Base-by-base conservation (phyloP, 305 asterid genomes). In the Fraxinus paxiana region DNA sequence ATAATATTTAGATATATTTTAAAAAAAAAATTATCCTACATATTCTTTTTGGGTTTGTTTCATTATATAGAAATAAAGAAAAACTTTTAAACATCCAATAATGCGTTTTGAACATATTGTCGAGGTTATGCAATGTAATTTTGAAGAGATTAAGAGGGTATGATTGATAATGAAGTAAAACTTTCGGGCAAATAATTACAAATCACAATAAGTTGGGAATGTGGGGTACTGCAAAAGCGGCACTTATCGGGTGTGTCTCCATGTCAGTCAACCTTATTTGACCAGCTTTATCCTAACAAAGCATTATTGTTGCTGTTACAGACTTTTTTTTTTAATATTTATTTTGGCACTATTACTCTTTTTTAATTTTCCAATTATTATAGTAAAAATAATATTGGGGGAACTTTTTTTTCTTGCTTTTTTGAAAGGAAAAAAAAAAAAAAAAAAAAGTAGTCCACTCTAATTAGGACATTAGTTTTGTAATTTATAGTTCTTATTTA, bases 191-290 rank as follows among this genome's bases (percentile, higher is more conserved):
- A 73, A 81, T 84, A 77, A 77, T 77, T 80, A 65, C 48, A 41
- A 59, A 76, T 73, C 26, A 22, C 72, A 46, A 43, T 43, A 73
- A 17, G 76, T 31, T 48, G 20, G 48, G 28, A 12, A 28, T 63
- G 34, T 63, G 72, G 37, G 69, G 46, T 10, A 56, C 56, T 56
- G 51, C 26, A 12, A 33, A 20, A 61, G 26, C 56, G 35, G 54
- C 72, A 78, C 76, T 37, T 24, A 20, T 41, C 82, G 48, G 13
- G 46, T 38, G 46, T 38, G 59, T 46, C 73, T 26, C 79, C 75
- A 75, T 38, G 37, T 30, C 84, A 80, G 76, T 59, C 84, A 63
- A n/a, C 54, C n/a, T 51, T 31, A 48, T 75, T 81, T 81, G 84
- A 69, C 82, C 56, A 74, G 17, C 77, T 37, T 74, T 76, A 73